A percentile compares a stretch with the other conserved stretches of the same genome.
Evolutionary conservation across 2,329 filamentous ascomycete genomes (phyloP).

Genomic region (Elsinoe australis): DNA sequence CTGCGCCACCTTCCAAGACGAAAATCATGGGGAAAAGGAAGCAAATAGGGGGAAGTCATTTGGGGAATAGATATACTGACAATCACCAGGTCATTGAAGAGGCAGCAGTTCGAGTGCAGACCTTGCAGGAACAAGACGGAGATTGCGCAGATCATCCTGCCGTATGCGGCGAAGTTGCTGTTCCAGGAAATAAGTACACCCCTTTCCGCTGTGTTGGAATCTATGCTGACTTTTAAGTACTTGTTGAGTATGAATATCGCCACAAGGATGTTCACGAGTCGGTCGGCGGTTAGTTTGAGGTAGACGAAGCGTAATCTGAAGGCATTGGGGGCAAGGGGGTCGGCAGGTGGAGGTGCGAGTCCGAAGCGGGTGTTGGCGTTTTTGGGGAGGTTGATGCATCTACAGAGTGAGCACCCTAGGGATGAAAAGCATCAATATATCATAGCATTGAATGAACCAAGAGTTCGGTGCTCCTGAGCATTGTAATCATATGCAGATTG

Average conservation of each 20-base stretch:
- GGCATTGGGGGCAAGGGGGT: no score
- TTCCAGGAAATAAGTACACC: conserved; percentile 65
- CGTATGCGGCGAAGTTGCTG: conserved; percentile 92
- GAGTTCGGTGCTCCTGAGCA: no score
- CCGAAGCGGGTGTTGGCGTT: no score
- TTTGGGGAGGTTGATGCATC: no score
- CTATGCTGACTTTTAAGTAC: not conserved
- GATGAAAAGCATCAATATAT: no score
- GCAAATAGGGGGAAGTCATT: no score
- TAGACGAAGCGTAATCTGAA: no score
- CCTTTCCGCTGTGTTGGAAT: not conserved
- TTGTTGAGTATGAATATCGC: conserved; percentile 6
- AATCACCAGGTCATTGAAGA: conserved; percentile 52
- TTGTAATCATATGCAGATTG: no score
- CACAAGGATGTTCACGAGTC: conserved; percentile 7
- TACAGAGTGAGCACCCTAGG: no score
- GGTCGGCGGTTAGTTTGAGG: conserved; percentile 4
- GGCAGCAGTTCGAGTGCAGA: conserved; percentile 91
- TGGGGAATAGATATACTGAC: not conserved
- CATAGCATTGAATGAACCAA: no score
- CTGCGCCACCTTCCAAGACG: no score
- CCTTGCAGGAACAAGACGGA: conserved; percentile 99
- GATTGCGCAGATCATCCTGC: conserved; percentile 96
- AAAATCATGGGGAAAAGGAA: no score
- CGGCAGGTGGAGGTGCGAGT: not conserved